Evolutionary conservation across 2,329 filamentous ascomycete species (phyloP).

Genomic region (Nigrospora sphaerica): DNA sequence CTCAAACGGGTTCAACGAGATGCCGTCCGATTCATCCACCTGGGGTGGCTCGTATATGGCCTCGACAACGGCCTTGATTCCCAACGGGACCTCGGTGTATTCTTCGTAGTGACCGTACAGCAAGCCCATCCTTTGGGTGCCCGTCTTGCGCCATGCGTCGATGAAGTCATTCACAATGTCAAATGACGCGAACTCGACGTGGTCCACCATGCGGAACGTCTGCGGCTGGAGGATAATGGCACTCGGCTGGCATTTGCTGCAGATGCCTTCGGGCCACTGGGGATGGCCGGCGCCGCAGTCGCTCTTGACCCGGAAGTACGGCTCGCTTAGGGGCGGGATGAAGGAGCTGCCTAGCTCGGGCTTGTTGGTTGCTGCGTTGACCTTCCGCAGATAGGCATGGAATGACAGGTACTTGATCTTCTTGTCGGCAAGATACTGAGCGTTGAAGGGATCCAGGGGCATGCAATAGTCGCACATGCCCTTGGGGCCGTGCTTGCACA

Average conservation of each 20-base stretch:
- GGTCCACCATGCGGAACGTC: conserved; percentile 92
- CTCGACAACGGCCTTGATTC: conserved; percentile 91
- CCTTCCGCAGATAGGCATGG: conserved; percentile 87
- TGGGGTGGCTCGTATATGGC: conserved; percentile 97
- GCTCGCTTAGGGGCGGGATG: conserved; percentile 90
- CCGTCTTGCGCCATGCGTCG: conserved; percentile 84
- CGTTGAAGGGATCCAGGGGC: conserved; percentile 87
- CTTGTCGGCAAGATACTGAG: conserved; percentile 84
- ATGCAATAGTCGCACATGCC: conserved; percentile 99
- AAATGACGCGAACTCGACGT: conserved; percentile 89
- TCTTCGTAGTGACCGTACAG: conserved; percentile 87
- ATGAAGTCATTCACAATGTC: conserved; percentile 83
- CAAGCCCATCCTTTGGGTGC: conserved; percentile 78
- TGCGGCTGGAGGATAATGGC: conserved; percentile 94
- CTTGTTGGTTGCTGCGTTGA: conserved; percentile 95
- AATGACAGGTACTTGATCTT: conserved; percentile 99
- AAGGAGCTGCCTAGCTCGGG: conserved; percentile 89
- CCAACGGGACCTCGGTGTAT: conserved; percentile 87
- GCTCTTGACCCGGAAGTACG: conserved; percentile 80
- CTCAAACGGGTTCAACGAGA: conserved; percentile 78
- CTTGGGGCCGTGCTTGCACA: conserved; percentile 94
- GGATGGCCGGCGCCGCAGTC: conserved; percentile 92
- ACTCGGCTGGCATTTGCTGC: conserved; percentile 95
- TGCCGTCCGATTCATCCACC: conserved; percentile 78
- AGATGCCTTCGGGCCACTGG: conserved; percentile 92